phyloP scores from a whole-genome alignment of 2,329 filamentous ascomycete species.

The Fusarium subglutinans region DNA sequence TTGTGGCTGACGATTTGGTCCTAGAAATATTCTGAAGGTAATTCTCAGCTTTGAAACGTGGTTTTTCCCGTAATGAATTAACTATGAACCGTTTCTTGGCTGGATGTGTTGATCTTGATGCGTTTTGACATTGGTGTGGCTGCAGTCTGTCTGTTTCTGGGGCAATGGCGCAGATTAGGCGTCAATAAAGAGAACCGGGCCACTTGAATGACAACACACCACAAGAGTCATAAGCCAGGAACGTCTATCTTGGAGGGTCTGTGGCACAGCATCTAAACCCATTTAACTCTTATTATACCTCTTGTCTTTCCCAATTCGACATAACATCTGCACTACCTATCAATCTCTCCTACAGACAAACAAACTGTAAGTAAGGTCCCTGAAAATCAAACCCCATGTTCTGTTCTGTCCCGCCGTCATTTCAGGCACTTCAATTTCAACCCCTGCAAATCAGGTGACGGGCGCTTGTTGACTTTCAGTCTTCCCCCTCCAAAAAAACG shows the following conservation, averaged over 20 bases:
- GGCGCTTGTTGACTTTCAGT: constrained; percentile 41
- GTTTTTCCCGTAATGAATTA: neutral
- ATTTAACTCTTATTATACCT: constrained; percentile 13
- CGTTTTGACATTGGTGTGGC: constrained; percentile 13
- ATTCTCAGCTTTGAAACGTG: neutral
- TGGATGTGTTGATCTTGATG: constrained; percentile 20
- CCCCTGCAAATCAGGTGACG: constrained; percentile 43
- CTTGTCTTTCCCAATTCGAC: constrained; percentile 7
- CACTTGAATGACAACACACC: constrained; percentile 38
- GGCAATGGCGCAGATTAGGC: constrained; percentile 43
- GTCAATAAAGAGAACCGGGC: constrained; percentile 38
- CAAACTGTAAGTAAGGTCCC: neutral
- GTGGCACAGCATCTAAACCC: constrained; percentile 14
- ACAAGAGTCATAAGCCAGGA: constrained; percentile 2
- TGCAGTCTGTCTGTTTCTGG: constrained; percentile 42
- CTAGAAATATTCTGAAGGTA: neutral
- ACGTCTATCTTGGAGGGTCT: neutral
- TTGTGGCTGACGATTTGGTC: neutral
- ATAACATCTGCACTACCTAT: neutral
- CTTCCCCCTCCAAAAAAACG: constrained; percentile 36
- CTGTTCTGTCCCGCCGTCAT: constrained; percentile 6
- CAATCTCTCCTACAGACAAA: neutral
- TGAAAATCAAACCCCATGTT: constrained; percentile 12
- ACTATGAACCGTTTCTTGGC: neutral
- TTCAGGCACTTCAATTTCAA: constrained; percentile 12